Evolutionary conservation across 129 eudicot genomes (phyloP).

Genomic region (Artemisia annua): DNA sequence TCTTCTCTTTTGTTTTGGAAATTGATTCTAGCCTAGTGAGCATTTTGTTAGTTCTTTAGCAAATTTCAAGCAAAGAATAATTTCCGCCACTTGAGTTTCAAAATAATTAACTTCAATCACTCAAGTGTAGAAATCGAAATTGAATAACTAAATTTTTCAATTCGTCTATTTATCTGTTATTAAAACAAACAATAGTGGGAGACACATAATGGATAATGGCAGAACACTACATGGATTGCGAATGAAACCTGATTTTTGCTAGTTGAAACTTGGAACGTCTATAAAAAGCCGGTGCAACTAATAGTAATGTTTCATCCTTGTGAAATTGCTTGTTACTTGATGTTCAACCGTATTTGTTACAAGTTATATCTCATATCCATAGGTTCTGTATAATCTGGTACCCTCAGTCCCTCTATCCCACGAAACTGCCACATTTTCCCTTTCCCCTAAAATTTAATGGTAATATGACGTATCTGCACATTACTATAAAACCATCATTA

Average conservation of each 20-base stretch:
- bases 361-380: too few species aligned
- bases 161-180: too few species aligned
- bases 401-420: too few species aligned
- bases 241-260: not conserved
- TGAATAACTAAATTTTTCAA: too few species aligned
- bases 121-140: not conserved
- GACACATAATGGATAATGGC: too few species aligned
- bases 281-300: not conserved
- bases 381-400: too few species aligned
- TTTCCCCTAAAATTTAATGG: too few species aligned
- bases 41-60: not conserved
- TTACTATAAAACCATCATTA: too few species aligned
- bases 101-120: not conserved
- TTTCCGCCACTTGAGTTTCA: not conserved
- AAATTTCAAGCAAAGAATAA: too few species aligned
- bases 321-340: not conserved
- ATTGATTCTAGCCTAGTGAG: not conserved
- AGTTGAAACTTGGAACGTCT: not conserved
- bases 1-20: not conserved
- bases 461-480: not conserved
- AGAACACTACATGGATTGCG: too few species aligned
- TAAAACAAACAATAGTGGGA: not conserved
- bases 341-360: too few species aligned
- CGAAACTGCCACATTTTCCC: too few species aligned
- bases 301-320: not conserved